Evolutionary conservation across 1,284 basidiomycete species (phyloP), one percentile per base, ranked within the genome.

Genomic region (Apiotrichum porosum): DNA sequence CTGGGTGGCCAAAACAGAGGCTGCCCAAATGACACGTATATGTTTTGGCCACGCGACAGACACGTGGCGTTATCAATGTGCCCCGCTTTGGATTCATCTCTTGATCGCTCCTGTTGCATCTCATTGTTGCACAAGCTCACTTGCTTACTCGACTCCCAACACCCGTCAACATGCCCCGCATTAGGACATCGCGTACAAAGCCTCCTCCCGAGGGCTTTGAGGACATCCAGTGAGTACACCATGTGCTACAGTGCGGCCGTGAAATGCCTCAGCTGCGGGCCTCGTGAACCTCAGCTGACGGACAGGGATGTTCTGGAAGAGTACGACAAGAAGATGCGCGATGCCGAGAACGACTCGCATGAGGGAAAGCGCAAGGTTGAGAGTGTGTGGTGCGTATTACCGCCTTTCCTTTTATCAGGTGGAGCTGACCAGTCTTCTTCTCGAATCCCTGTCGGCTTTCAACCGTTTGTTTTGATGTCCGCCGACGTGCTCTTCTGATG

Each of bases 321-420:
- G 74, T 94, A 93, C 69, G 86, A 88, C 38, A 89, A 89, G 79
- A 93, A 92, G 78, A 94, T 94, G 91, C 80, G 91, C 55, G 90
- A 94, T 70, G 93, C 91, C 10, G 95, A 99, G 79, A 95, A 91
- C 65, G 93, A 97, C 75, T 84, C 85, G 9, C 91, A 97, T 66
- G 95, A 98, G 71, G 94, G 94, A 53, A 98, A 98, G 75, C 86
- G 95, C 68, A 95, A 92, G 76, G 83, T 86, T 24, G 95, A 98
- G 76, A 86, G 87, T 2, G 76, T 97, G n/a, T 98, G 95, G 95
- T 75, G 35, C 52, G 73, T 60, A 17, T 15, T 17, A 18, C 6
- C n/a, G 34, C 14, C 17, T 9, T 36, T 36, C 8, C 17, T 36
- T 18, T 1, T 36, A 15, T 19, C 9, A 34, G n/a, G n/a, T 13